Conservation (phyloP, 768 basidiomycete species). For the Sistotremastrum niveocremeum region DNA sequence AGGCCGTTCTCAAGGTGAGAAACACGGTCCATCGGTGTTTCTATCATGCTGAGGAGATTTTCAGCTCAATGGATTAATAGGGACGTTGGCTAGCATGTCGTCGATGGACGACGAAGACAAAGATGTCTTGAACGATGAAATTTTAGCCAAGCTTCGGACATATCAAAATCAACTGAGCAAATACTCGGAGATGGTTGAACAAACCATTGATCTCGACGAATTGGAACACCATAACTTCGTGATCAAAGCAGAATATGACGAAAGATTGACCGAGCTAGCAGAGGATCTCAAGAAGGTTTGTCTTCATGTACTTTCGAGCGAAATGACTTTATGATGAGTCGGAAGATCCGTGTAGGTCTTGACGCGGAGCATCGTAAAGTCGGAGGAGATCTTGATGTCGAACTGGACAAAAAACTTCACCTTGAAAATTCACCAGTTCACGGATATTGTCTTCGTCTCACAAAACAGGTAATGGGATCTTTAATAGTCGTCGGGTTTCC, state of each 20-base stretch:
- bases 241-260: constrained; percentile 87
- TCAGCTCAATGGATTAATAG: constrained; percentile 66
- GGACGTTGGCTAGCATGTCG: constrained; percentile 39
- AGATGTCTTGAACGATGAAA: constrained; percentile 52
- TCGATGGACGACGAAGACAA: constrained; percentile 32
- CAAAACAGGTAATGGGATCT: constrained; percentile 58
- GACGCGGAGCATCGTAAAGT: constrained; percentile 68
- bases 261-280: constrained; percentile 52
- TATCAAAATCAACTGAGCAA: constrained; percentile 45
- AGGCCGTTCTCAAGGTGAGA: constrained; percentile 72
- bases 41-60: background rate
- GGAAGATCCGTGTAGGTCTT: constrained; percentile 57
- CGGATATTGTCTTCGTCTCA: constrained; percentile 86
- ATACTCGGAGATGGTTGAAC: constrained; percentile 89
- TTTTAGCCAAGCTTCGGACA: constrained; percentile 50
- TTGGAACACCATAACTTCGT: constrained; percentile 78
- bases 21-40: background rate
- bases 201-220: constrained; percentile 83
- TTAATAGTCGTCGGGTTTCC: background rate
- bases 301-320: background rate
- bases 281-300: constrained; percentile 46
- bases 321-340: background rate
- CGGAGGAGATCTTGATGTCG: constrained; percentile 59
- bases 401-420: constrained; percentile 91
- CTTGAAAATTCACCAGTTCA: constrained; percentile 82